Evolutionary conservation across 345 rosid species (phyloP).

Genomic region (Crucihimalaya himalaica): DNA sequence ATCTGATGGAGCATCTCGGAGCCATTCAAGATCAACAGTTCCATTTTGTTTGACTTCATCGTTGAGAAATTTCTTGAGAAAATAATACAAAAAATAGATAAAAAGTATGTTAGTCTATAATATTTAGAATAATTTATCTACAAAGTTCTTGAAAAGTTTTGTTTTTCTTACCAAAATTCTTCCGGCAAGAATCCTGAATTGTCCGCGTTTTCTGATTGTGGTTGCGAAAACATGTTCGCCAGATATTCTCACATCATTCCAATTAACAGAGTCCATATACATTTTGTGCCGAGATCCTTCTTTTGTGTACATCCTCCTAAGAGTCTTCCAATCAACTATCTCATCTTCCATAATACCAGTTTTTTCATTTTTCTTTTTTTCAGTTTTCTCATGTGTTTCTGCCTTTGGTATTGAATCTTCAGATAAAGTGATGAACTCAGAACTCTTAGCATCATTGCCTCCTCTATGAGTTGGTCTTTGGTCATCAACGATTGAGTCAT

Average conservation of each 20-base stretch:
- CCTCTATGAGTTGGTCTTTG: background rate
- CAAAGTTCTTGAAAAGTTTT: background rate
- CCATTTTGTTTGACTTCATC: conserved; percentile 41
- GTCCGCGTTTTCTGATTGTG: conserved; percentile 56
- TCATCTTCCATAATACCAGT: conserved; percentile 14
- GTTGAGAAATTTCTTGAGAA: conserved; percentile 52
- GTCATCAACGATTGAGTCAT: background rate
- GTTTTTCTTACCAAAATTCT: conserved; percentile 50
- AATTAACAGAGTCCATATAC: conserved; percentile 59
- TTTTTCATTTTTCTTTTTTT: conserved; percentile 29
- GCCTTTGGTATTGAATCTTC: background rate
- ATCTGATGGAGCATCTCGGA: conserved; percentile 58
- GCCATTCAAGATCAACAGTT: conserved; percentile 73
- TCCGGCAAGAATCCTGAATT: conserved; percentile 41
- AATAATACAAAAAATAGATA: background rate
- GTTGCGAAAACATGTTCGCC: conserved; percentile 31
- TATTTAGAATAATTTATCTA: background rate
- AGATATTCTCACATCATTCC: conserved; percentile 59
- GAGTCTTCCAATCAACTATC: conserved; percentile 48
- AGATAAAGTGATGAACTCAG: background rate
- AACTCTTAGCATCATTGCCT: background rate
- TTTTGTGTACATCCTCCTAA: conserved; percentile 43
- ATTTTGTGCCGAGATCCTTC: conserved; percentile 34
- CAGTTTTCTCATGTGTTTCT: background rate
- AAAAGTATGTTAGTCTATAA: background rate